These are phyloP conservation scores for Penicillium sp. DNA, from an alignment of 2,329 filamentous ascomycete genomes.

Conservation along the genomic window DNA sequence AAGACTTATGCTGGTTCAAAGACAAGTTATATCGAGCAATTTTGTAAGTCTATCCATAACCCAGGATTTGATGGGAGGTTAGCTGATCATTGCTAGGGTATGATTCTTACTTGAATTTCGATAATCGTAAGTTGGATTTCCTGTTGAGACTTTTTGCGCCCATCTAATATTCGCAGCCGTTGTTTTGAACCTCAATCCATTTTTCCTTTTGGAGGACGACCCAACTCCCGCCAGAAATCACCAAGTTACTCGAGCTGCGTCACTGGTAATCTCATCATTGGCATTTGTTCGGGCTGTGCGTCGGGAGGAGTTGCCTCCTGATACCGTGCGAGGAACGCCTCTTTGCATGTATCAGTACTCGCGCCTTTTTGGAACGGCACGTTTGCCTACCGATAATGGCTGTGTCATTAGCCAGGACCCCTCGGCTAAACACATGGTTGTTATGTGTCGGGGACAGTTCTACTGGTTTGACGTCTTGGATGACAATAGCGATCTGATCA, in stretches of 20 bases:
- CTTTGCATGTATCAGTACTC: conserved; percentile 99
- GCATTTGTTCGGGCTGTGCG: conserved; percentile 91
- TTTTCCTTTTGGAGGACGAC: conserved; percentile 96
- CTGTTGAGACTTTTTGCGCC: not conserved
- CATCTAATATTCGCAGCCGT: conserved; percentile 55
- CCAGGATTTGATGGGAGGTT: not conserved
- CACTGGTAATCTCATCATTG: conserved; percentile 82
- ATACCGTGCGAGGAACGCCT: conserved; percentile 77
- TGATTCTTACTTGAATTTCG: conserved; percentile 96
- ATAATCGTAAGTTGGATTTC: conserved; percentile 61
- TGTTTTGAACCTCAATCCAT: conserved; percentile 94
- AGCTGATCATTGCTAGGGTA: conserved; percentile 66
- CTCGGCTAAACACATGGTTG: conserved; percentile 86
- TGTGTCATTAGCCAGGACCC: conserved; percentile 96
- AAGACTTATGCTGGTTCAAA: conserved; percentile 87
- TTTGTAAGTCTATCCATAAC: conserved; percentile 64
- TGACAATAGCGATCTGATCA: conserved; percentile 90
- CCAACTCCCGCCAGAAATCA: conserved; percentile 95
- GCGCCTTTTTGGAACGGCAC: conserved; percentile 86
- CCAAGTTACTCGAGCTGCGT: conserved; percentile 91
- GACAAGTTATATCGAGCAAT: conserved; percentile 97
- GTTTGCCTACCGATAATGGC: conserved; percentile 89
- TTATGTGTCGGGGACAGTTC: conserved; percentile 91
- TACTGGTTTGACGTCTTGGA: conserved; percentile 99
- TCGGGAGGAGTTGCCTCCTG: conserved; percentile 87